phyloP scores from a whole-genome alignment of 495 filamentous ascomycete species.

The Lindgomyces ingoldianus region DNA sequence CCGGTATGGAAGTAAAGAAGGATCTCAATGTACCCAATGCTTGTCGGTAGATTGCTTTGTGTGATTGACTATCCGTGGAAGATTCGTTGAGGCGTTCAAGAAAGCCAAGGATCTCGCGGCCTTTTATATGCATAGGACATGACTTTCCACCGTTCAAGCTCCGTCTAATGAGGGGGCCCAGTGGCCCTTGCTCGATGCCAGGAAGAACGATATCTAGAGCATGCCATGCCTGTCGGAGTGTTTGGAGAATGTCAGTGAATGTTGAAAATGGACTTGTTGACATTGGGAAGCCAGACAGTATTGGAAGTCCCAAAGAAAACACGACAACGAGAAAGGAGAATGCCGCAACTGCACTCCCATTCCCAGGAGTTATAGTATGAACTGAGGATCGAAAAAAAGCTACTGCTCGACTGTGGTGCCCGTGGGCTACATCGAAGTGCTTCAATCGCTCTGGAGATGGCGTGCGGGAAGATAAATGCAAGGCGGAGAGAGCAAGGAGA shows the following conservation, averaged over 20 bases:
- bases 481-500: conserved; percentile 13
- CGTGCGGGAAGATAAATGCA: conserved; percentile 11
- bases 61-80: background rate
- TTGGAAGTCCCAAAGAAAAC: conserved; percentile 1
- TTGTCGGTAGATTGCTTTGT: conserved; percentile 7
- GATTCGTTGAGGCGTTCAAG: background rate
- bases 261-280: background rate
- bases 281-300: background rate
- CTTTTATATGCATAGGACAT: conserved; percentile 12
- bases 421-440: background rate
- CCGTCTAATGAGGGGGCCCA: background rate
- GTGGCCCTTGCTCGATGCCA: background rate
- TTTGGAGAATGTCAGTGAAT: conserved; percentile 9
- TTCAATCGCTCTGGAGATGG: background rate
- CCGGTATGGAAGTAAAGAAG: background rate
- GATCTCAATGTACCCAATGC: background rate
- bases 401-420: conserved; percentile 7
- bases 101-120: background rate
- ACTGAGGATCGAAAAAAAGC: conserved; percentile 8
- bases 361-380: background rate
- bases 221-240: conserved; percentile 11
- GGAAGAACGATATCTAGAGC: conserved; percentile 2
- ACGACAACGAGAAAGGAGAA: conserved; percentile 15
- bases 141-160: background rate
- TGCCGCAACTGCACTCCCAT: conserved; percentile 11